phyloP scores from a whole-genome alignment of 441 rosid species.

The Euphorbia schlechtendalii region DNA sequence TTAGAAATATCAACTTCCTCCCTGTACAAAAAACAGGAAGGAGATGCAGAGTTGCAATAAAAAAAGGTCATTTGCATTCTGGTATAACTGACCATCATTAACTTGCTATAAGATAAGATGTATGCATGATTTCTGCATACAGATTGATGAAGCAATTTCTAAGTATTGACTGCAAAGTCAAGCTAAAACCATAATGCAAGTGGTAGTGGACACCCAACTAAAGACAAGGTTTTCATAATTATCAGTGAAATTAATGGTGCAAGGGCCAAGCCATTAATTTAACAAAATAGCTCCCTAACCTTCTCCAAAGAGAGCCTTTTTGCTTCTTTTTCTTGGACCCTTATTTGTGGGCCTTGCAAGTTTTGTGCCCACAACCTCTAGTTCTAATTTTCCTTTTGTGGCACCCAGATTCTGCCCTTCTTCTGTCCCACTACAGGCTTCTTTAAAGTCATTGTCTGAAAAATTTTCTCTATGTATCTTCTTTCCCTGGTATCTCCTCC shows the following conservation, averaged over 20 bases:
- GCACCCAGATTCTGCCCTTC: slow-evolving; percentile 47
- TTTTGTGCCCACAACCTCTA: slow-evolving; percentile 38
- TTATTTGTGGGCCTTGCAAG: slow-evolving; percentile 35
- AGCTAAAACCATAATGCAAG: neutral
- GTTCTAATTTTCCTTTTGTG: slow-evolving; percentile 38
- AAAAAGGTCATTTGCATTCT: too few relatives aligned
- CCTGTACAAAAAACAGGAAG: too few relatives aligned
- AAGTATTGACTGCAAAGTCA: too few relatives aligned
- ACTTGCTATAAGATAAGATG: too few relatives aligned
- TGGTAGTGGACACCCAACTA: neutral
- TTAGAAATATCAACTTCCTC: too few relatives aligned
- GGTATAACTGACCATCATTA: too few relatives aligned
- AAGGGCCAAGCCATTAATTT: neutral
- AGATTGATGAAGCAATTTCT: too few relatives aligned
- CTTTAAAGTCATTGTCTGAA: slow-evolving; percentile 56
- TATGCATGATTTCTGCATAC: too few relatives aligned
- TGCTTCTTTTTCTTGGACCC: slow-evolving; percentile 62
- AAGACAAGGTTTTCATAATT: neutral
- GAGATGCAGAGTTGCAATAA: too few relatives aligned
- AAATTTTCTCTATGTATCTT: slow-evolving; percentile 43
- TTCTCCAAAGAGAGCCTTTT: slow-evolving; percentile 63
- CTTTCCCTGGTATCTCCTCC: slow-evolving; percentile 42
- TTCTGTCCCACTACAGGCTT: slow-evolving; percentile 85
- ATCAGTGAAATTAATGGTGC: neutral
- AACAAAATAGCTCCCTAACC: slow-evolving; percentile 31